Evolutionary conservation across 163 green algal genomes (phyloP), one percentile per base, ranked within the genome.

Genomic region (Scenedesmus sp.): DNA sequence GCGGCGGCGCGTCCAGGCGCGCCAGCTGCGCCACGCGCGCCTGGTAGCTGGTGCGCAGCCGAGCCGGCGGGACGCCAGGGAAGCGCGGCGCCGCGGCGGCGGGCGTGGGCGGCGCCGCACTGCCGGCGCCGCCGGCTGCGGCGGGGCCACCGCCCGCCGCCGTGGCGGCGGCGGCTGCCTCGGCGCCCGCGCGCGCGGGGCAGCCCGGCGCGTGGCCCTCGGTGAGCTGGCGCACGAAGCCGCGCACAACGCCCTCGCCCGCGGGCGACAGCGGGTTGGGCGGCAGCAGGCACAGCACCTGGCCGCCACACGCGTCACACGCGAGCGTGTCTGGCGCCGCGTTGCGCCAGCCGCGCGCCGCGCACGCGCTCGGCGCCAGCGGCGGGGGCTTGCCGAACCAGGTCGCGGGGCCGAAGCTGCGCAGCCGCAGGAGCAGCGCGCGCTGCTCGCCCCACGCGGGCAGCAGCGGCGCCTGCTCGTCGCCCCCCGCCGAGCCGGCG

Each of bases 331-430:
- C 74, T 29, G 63, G 74, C 15, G 48, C 74, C 6, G 50, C 65
- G 63, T 81, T 81, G 18, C 64, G 26, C 75, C 75, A 83, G 22
- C 75, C 75, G 18, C 53, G 63, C 17, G 50, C 3, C 13, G 64
- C 65, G 72, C 75, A 83, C 20, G 33, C 39, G 4, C 36, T 1
- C 0, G 75, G 26, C 31, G 39, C 42, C 18, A 83, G 64, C 34
- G 47, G 56, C 22, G 58, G 6, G 9, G 81, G 84, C 77, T 89
- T 89, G 53, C 36, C 63, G 34, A 87, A 89, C 84, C 84, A 89
- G 14, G 81, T 87, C 11, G 75, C 63, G 1, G 76, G 70, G 20
- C 66, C 65, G 36, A 82, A 89, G 2, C 73, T 86, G 13, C 79
- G 77, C 20, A 89, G 47, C 6, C 84, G 63, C 5, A 45, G n/a